Percentiles rank a stretch among this genome's conserved stretches.
phyloP scores from a whole-genome alignment of 2,329 filamentous ascomycete genomes.

The Hymenoscyphus albidus region DNA sequence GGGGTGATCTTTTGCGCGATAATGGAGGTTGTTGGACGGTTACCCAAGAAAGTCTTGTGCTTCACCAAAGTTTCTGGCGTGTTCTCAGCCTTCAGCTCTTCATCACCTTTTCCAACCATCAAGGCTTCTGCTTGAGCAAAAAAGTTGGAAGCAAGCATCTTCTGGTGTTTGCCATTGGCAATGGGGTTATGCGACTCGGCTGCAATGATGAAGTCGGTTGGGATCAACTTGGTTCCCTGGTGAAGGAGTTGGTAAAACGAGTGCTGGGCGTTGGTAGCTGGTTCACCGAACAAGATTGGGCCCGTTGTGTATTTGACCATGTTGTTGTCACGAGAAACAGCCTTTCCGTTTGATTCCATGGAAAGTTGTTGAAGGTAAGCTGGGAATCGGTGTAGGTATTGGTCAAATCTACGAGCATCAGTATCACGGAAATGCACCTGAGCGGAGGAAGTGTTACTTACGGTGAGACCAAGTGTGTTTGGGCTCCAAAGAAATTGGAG shows the following conservation, averaged over 20 bases:
- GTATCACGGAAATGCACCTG: slow-evolving; percentile 8
- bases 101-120: slow-evolving; percentile 85
- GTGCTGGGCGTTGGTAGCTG: slow-evolving; percentile 98
- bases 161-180: slow-evolving; percentile 89
- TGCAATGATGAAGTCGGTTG: slow-evolving; percentile 95
- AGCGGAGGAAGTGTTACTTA: slow-evolving; percentile 45
- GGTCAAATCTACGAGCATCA: slow-evolving; percentile 79
- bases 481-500: slow-evolving; percentile 96
- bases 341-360: slow-evolving; percentile 99
- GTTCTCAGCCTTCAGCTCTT: slow-evolving; percentile 73
- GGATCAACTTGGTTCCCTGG: slow-evolving; percentile 98
- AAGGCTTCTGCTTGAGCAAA: slow-evolving; percentile 84
- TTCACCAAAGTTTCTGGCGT: slow-evolving; percentile 72
- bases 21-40: slow-evolving; percentile 94
- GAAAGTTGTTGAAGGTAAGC: slow-evolving; percentile 98
- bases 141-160: slow-evolving; percentile 91
- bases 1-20: slow-evolving; percentile 89
- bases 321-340: slow-evolving; percentile 81
- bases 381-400: slow-evolving; percentile 98
- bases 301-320: slow-evolving; percentile 97
- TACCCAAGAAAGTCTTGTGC: slow-evolving; percentile 99
- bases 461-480: slow-evolving; percentile 96
- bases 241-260: slow-evolving; percentile 99
- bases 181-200: slow-evolving; percentile 96
- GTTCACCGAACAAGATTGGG: slow-evolving; percentile 93